Evolutionary conservation across 306 rosid species (phyloP), one percentile per base, ranked within the genome.

Genomic region (Quercus glauca): DNA sequence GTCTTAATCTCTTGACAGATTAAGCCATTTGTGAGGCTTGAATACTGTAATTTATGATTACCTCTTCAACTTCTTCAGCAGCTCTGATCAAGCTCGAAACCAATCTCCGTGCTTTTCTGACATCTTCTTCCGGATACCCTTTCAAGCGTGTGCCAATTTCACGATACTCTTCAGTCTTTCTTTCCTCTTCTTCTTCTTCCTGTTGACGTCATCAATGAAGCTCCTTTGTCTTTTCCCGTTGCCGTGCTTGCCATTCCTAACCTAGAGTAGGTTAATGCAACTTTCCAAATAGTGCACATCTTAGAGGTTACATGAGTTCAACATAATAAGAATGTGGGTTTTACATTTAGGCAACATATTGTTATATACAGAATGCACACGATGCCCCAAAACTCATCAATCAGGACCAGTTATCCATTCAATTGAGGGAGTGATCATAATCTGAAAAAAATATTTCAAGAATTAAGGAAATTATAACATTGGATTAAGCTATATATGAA

Each of bases 11-110:
- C 37, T 15, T 20, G 68, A 28, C 23, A 31, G 20, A 77, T 45
- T 29, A 49, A 28, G 33, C 49, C 49, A 65, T 29, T 31, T 21
- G 17, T 65, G 49, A 9, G 65, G 21, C 9, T 11, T 28, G 20
- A 26, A 21, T 57, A 63, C 1, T 67, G 21, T 11, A 65, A 55
- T 41, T 37, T 5, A 23, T 26, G 14, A 74, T 77, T 84, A 92
- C 98, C 97, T 91, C 92, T 86, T 94, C 99, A 74, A 94, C 95
- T 89, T 94, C 97, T 77, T 94, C 99, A 33, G 87, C 91, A 14
- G 97, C 88, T 82, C 83, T 87, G 58, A 94, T 83, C 25, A 94
- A 89, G 88, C 91, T 92, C 1, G 99, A 83, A 84, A 94, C 88
- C 82, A 94, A 79, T 79, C 72, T 90, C 57, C 97, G 78, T 20